Evolutionary conservation across 192 early-diverging fungal species (phyloP).

Genomic region (Borealophlyctis nickersoniae): DNA sequence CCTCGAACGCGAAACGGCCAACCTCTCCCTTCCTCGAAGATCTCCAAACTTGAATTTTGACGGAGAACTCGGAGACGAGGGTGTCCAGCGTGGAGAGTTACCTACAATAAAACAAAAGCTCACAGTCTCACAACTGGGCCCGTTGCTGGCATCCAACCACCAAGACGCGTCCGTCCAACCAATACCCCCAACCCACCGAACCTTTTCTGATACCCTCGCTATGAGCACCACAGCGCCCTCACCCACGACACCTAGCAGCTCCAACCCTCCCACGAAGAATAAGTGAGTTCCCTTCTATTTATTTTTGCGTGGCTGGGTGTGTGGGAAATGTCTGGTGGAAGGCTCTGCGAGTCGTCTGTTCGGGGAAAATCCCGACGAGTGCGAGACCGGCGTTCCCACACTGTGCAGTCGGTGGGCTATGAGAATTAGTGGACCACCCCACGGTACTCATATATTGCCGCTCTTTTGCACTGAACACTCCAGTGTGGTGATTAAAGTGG

Average conservation of each 20-base stretch:
- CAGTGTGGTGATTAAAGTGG: constrained; percentile 88
- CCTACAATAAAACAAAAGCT: too few species aligned
- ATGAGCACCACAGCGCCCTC: neutral
- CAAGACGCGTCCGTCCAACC: too few species aligned
- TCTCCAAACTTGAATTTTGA: too few species aligned
- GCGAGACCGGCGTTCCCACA: neutral
- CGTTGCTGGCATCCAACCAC: too few species aligned
- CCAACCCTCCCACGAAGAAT: neutral
- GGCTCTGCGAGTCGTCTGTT: constrained; percentile 1
- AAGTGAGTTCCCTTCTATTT: constrained; percentile 2
- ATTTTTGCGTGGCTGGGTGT: neutral
- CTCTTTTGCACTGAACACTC: neutral
- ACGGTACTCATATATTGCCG: neutral
- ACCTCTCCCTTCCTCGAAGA: too few species aligned
- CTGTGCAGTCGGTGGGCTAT: neutral
- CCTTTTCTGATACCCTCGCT: too few species aligned
- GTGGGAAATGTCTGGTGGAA: neutral
- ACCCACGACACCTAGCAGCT: neutral
- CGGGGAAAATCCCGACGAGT: neutral
- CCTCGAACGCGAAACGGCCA: too few species aligned
- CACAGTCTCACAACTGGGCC: too few species aligned
- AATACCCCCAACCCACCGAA: too few species aligned
- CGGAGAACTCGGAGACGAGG: too few species aligned
- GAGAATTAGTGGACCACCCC: too few species aligned
- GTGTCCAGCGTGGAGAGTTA: too few species aligned